Base-by-base conservation (phyloP, 345 rosid genomes). In the Salix arbutifolia region DNA sequence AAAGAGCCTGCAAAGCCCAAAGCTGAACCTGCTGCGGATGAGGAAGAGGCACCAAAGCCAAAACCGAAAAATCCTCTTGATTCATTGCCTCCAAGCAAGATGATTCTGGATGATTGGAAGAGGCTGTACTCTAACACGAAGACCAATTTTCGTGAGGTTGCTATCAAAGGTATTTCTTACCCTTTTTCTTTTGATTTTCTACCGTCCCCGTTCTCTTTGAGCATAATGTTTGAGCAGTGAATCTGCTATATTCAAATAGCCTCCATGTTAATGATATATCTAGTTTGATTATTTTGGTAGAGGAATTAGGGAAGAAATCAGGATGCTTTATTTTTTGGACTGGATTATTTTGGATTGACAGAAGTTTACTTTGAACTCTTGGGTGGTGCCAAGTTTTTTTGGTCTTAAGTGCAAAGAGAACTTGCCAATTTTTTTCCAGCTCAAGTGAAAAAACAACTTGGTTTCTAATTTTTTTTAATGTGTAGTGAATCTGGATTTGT, bases 51-150 rank as follows among this genome's bases (percentile, higher is more conserved):
- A 4, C 89, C 86, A 40, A 87, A 84, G 79, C 89, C 89, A 33
- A 87, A 87, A 78, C 37, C 97, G 35, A 95, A 95, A 87, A 95
- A 95, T 81, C 96, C 96, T 74, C 99, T 95, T 33, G 99, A 95
- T 83, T 84, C 91, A 71, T 85, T 96, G 71, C 97, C 98, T 67
- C 97, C 99, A 13, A 93, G 97, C 83, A 89, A 86, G 83, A 96
- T 96, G 99, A 77, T 96, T 19, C 84, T 96, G 6, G 98, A 96
- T 85, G 98, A 96, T 0, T 96, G 99, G 99, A 96, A 96, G 91
- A 90, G 99, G 89, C 96, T 96, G 8, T 96, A 93, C 84, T 95
- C 99, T 0, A 93, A 95, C 85, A 95, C 99, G 69, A 95, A 93
- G 84, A 84, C 91, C 72, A 95, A 95, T 84, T 95, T 95, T 91